Base-by-base conservation (phyloP, 1,284 basidiomycete genomes). In the Coniferiporia sulphurascens region DNA sequence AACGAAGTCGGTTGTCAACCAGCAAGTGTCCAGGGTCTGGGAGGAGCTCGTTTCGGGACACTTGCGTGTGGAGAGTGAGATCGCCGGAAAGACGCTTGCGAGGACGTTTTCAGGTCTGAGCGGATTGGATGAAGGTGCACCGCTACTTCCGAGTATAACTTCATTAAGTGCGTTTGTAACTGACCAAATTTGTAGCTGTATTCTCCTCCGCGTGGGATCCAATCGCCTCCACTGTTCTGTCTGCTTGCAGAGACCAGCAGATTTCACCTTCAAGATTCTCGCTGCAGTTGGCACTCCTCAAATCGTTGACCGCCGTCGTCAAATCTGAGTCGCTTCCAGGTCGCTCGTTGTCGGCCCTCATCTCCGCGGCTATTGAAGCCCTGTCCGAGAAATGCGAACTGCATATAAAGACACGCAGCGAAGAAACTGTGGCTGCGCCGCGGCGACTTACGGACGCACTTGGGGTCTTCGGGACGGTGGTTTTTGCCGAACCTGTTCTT, bases 21-120 rank as follows among this genome's bases (percentile, higher is more conserved):
- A 77, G 17, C 83, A 88, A 62, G 72, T 82, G 54, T 67, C 69
- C 21, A 72, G 73, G 43, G 67, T 81, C 4, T 83, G 84, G 82
- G 72, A 74, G 43, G 82, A 80, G 64, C 59, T 86, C 1, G 67
- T 67, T 2, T 60, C 65, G 3, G 65, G 65, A 15, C 73, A 70
- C 43, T 64, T 90, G 63, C 80, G 77, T 58, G 73, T 85, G 0
- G 76, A 80, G 2, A 73, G 72, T n/a, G 65, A 64, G 13, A 72
- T 71, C 12, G 80, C 79, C 15, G 80, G 81, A 10, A 68, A 69
- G 36, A 56, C 76, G 10, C 58, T 90, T 8, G 77, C 74, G 0
- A 74, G 74, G 60, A 74, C 78, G 5, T 63, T 85, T 49, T 68
- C 71, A 21, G 72, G 71, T 5, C 56, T 88, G 41, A 67, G 71